Evolutionary conservation across 2,329 filamentous ascomycete species (phyloP).

Genomic region (Aaosphaeria arxii): DNA sequence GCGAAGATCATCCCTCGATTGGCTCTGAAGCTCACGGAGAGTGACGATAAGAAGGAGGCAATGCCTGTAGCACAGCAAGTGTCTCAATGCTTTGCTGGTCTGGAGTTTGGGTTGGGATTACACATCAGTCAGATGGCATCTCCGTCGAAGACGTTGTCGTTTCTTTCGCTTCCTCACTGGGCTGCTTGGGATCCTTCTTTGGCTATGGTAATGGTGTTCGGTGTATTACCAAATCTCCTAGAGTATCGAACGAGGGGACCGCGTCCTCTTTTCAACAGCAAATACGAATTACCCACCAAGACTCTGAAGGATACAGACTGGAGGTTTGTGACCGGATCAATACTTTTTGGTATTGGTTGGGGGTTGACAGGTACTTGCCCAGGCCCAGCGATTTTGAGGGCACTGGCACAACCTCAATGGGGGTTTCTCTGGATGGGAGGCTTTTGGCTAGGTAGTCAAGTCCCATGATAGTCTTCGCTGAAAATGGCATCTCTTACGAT

Average conservation of each 20-base stretch:
- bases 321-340: constrained; percentile 47
- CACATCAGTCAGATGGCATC: constrained; percentile 52
- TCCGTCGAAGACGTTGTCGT: constrained; percentile 49
- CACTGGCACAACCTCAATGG: constrained; percentile 48
- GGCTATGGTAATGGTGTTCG: constrained; percentile 48
- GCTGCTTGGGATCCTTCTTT: constrained; percentile 51
- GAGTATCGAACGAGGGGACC: constrained; percentile 22
- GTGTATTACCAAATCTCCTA: constrained; percentile 45
- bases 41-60: constrained; percentile 7
- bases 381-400: constrained; percentile 49
- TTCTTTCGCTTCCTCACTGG: constrained; percentile 45
- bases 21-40: constrained; percentile 8
- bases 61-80: constrained; percentile 25
- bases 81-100: constrained; percentile 46
- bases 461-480: too few species aligned
- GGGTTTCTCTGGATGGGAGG: constrained; percentile 47
- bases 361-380: constrained; percentile 52
- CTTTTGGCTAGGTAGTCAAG: constrained; percentile 40
- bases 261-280: constrained; percentile 41
- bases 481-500: too few species aligned
- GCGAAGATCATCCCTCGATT: constrained; percentile 20
- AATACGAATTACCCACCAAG: constrained; percentile 44
- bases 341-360: constrained; percentile 51
- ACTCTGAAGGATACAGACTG: constrained; percentile 48
- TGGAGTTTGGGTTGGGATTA: constrained; percentile 52